A percentile compares a stretch with the other conserved stretches of the same genome.
Evolutionary conservation across 305 asterid species (phyloP).

Genomic region (Caryopteris hybrid): DNA sequence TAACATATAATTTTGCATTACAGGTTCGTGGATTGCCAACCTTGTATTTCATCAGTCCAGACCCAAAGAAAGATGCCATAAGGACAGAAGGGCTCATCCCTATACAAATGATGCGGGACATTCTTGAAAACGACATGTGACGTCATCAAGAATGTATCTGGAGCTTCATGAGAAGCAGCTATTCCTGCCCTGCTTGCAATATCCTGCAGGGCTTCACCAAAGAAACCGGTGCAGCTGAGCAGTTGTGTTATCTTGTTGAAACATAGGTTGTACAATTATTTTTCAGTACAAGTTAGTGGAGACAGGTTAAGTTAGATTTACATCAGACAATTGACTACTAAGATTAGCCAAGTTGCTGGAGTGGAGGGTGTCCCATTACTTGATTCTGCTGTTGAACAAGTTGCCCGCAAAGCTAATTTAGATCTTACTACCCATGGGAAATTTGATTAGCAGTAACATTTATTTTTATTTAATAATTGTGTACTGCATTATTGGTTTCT

Average conservation of each 20-base stretch:
- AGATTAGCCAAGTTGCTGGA: not conserved
- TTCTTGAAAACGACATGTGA: slow-evolving; percentile 78
- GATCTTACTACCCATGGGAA: not conserved
- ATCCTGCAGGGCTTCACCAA: too few species aligned
- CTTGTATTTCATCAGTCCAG: slow-evolving; percentile 82
- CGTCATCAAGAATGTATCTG: not conserved
- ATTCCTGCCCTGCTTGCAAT: not conserved
- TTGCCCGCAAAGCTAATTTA: not conserved
- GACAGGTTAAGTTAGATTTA: not conserved
- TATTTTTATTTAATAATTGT: not conserved
- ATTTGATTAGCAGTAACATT: not conserved
- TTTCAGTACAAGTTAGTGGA: slow-evolving; percentile 10
- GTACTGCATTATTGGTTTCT: too few species aligned
- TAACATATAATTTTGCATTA: not conserved
- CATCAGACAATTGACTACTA: not conserved
- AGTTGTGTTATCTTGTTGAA: slow-evolving; percentile 9
- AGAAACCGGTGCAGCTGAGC: slow-evolving; percentile 15
- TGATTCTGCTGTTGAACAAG: too few species aligned
- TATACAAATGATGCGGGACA: slow-evolving; percentile 79
- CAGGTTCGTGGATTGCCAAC: slow-evolving; percentile 96
- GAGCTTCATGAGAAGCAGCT: not conserved
- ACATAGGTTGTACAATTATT: slow-evolving; percentile 11
- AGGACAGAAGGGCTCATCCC: slow-evolving; percentile 97
- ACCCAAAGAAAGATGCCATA: slow-evolving; percentile 79
- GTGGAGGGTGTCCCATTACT: not conserved